Evolutionary conservation across 192 early-diverging fungal genomes (phyloP).

Genomic region (Coemansia umbellata): DNA sequence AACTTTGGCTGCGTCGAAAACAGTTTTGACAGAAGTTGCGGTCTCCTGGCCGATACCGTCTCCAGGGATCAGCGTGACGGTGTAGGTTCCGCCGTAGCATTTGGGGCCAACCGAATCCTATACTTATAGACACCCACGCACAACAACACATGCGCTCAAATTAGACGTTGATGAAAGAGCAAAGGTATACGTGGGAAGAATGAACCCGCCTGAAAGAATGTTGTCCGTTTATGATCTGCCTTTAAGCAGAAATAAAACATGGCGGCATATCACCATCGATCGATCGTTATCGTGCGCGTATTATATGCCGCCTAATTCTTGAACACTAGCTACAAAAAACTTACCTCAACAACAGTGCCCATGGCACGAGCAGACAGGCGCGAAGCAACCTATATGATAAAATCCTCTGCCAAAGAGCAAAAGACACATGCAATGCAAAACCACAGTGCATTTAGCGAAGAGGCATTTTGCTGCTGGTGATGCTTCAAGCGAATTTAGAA

Average conservation of each 20-base stretch:
- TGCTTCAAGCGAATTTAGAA: neutral
- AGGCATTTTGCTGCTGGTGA: too few relatives aligned
- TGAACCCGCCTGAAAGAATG: too few relatives aligned
- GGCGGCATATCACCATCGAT: too few relatives aligned
- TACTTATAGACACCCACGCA: too few relatives aligned
- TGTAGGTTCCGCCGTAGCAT: constrained; percentile 90
- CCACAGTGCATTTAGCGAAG: too few relatives aligned
- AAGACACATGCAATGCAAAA: neutral
- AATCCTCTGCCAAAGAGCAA: neutral
- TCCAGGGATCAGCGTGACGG: constrained; percentile 96
- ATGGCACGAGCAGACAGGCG: constrained; percentile 45
- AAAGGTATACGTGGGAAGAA: too few relatives aligned
- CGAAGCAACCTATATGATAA: constrained; percentile 32
- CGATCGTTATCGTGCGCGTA: too few relatives aligned
- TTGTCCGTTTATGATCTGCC: too few relatives aligned
- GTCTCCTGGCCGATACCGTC: constrained; percentile 98
- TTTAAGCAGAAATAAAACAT: neutral
- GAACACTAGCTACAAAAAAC: neutral
- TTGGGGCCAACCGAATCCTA: constrained; percentile 50
- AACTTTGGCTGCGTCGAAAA: constrained; percentile 90
- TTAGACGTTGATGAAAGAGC: too few relatives aligned
- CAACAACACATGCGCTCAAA: too few relatives aligned
- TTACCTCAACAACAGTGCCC: constrained; percentile 47
- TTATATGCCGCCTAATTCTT: too few relatives aligned
- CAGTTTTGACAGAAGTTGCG: constrained; percentile 82